Conservation (phyloP, 768 basidiomycete species). For the Cyathus striatus region DNA sequence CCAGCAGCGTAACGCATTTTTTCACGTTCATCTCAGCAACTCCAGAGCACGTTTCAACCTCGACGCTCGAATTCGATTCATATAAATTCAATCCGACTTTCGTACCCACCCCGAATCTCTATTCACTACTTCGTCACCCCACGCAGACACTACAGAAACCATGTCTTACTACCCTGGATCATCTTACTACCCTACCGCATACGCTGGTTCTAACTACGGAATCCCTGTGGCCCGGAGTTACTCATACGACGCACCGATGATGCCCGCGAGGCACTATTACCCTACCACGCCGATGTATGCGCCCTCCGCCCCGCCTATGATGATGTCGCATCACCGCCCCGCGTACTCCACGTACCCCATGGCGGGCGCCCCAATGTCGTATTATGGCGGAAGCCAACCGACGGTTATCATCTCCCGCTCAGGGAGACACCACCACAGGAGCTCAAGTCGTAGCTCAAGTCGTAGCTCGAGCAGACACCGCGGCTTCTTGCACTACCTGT, state of each 20-base stretch:
- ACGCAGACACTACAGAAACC: no score
- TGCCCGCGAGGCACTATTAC: background rate
- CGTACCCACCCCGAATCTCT: no score
- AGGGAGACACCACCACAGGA: background rate
- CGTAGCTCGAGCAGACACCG: no score
- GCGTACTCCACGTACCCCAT: no score
- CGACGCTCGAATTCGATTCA: no score
- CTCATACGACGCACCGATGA: background rate
- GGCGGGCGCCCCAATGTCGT: background rate
- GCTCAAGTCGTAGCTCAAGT: background rate
- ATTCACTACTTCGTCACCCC: no score
- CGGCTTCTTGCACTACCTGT: background rate
- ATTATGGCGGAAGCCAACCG: background rate
- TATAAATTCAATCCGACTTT: no score
- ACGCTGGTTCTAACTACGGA: background rate
- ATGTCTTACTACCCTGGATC: no score
- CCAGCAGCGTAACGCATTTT: no score
- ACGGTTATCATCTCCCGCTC: background rate
- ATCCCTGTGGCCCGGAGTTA: background rate
- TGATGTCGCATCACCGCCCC: background rate
- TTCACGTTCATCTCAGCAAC: no score
- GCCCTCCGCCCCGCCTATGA: background rate
- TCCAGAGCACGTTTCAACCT: no score
- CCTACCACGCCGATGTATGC: background rate
- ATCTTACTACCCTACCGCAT: background rate